phyloP scores from a whole-genome alignment of 139 green algal species.

The Chlorella ohadii region DNA sequence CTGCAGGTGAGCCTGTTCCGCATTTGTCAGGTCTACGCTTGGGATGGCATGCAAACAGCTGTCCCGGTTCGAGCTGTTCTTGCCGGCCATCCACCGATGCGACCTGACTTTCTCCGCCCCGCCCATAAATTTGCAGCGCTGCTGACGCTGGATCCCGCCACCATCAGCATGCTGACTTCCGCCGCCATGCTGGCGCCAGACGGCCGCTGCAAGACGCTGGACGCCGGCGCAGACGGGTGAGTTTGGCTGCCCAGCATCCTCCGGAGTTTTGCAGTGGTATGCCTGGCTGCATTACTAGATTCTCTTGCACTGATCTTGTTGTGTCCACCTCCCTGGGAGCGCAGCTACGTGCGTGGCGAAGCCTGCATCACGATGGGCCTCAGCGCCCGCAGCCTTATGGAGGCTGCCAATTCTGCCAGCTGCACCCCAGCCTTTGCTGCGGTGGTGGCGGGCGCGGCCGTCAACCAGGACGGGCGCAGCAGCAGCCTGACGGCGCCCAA shows the following conservation, averaged over 20 bases:
- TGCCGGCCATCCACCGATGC: neutral
- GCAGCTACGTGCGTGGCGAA: constrained; percentile 82
- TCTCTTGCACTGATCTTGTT: too few species aligned
- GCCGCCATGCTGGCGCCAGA: constrained; percentile 59
- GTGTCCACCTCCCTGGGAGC: too few species aligned
- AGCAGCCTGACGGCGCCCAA: constrained; percentile 89
- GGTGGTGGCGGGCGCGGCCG: constrained; percentile 60
- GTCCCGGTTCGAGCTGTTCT: too few species aligned
- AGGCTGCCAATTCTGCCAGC: neutral
- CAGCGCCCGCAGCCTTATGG: neutral
- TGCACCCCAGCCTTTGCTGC: constrained; percentile 19
- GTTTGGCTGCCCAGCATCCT: too few species aligned
- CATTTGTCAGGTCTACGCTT: neutral
- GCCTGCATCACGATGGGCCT: constrained; percentile 59
- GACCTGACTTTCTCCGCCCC: neutral
- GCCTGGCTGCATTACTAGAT: too few species aligned
- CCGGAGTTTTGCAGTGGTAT: too few species aligned
- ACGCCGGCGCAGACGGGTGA: constrained; percentile 50
- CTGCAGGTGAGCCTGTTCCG: constrained; percentile 3
- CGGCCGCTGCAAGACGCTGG: constrained; percentile 52
- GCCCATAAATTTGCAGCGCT: constrained; percentile 31
- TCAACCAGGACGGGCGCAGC: constrained; percentile 93
- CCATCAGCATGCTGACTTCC: constrained; percentile 54
- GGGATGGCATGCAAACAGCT: neutral
- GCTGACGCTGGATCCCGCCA: constrained; percentile 69